Base-by-base conservation (phyloP, 768 basidiomycete genomes). In the Naganishia antarctica region DNA sequence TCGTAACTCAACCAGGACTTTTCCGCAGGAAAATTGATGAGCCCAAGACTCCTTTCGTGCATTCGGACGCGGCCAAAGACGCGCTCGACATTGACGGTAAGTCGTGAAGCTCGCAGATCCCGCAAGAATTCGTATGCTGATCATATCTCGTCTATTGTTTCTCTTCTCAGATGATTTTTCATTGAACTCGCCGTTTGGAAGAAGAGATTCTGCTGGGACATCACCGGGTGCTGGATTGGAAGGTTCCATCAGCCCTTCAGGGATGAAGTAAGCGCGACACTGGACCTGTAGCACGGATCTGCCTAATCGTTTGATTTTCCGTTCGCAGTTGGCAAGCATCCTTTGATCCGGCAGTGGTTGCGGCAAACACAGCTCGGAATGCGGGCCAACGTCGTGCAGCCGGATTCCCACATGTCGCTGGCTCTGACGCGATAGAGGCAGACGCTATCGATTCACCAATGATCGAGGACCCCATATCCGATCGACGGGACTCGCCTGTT, bases 41-140 rank as follows among this genome's bases (percentile, higher is more conserved):
- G 73, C 92, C 92, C 60, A 97, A 97, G 83, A 97, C 92, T 11
- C 92, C 92, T 1, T 97, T 89, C 78, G 92, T 97, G 60, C 82
- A 90, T 41, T 76, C 74, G 60, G 75, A 76, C 28, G 53, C 86
- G 15, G 83, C 86, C 1, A 83, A 84, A 48, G 37, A 44, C n/a
- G 43, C 32, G 44, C 25, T 89, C 88, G 18, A 84, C 88, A 46
- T 57, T 15, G 53, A 57, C 23, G 53, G 53, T 57, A 37, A 41
- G 11, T 23, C 2, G 15, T 1, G n/a, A 9, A 25, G 6, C 2
- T 7, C 3, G 23, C 21, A 21, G 18, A 12, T 7, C 1, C 11
- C 5, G 23, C 37, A 9, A 34, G 1, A 41, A 51, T 2, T 9
- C 32, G 32, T 13, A 31, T n/a, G n/a, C 53, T 57, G 3, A 57